Conservation (phyloP, 257 asterid genomes). For the Plectranthus barbatus region DNA sequence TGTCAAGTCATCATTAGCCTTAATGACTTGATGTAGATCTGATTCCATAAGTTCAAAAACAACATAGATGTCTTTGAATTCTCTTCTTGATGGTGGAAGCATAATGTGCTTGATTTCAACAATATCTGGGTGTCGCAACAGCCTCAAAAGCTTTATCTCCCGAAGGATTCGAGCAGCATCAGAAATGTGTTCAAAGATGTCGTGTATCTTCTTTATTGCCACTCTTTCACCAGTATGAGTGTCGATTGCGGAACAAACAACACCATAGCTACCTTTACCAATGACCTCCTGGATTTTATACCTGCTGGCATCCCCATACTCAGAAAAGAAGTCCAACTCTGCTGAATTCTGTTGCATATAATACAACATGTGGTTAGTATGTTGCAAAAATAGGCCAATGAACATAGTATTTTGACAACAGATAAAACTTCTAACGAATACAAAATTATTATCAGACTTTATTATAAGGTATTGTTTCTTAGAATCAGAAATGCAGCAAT, state of each 20-base stretch:
- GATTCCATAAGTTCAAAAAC: constrained; percentile 96
- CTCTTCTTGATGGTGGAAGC: constrained; percentile 93
- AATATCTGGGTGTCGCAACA: constrained; percentile 84
- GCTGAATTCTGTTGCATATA: constrained; percentile 45
- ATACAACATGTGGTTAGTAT: constrained; percentile 6
- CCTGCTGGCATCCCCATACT: constrained; percentile 81
- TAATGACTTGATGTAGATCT: constrained; percentile 92
- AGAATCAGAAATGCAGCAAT: too few species aligned
- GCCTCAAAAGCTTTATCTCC: constrained; percentile 88
- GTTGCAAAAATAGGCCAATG: not conserved
- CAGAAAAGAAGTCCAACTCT: constrained; percentile 82
- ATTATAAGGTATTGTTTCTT: too few species aligned
- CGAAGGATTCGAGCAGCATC: constrained; percentile 92
- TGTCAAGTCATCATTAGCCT: constrained; percentile 95
- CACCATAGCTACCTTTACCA: constrained; percentile 95
- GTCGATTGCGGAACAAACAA: constrained; percentile 84
- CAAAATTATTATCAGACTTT: too few species aligned
- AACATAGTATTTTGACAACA: not conserved
- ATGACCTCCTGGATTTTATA: constrained; percentile 74
- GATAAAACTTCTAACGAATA: not conserved
- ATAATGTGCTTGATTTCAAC: constrained; percentile 87
- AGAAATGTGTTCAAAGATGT: constrained; percentile 74
- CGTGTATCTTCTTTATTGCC: constrained; percentile 85
- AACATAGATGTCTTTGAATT: constrained; percentile 77
- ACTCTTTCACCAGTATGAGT: constrained; percentile 76